These are phyloP conservation scores for Tricholoma sp. DNA, from an alignment of 768 basidiomycete genomes.

Conservation along the genomic window DNA sequence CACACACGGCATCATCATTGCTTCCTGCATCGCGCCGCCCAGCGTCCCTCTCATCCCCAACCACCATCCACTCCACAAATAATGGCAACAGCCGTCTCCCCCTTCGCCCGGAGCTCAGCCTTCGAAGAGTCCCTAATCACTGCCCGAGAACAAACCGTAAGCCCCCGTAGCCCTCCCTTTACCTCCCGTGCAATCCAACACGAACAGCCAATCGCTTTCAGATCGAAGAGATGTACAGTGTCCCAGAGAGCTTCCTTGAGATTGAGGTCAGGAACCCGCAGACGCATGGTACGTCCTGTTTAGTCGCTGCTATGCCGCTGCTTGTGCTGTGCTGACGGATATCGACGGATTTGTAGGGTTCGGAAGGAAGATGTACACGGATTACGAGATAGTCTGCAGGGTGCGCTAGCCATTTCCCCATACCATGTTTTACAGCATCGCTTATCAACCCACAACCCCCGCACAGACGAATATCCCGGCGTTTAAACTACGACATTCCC, in stretches of 20 bases:
- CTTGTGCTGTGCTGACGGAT: not conserved
- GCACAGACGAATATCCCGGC: slow-evolving; percentile 95
- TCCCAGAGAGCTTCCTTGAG: slow-evolving; percentile 95
- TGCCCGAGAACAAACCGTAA: slow-evolving; percentile 56
- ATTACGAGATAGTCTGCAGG: slow-evolving; percentile 98
- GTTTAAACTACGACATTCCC: slow-evolving; percentile 92
- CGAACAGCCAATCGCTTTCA: slow-evolving; percentile 28
- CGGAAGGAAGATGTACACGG: slow-evolving; percentile 98
- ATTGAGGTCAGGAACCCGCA: slow-evolving; percentile 97
- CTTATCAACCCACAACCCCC: too few species aligned
- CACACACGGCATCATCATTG: not conserved
- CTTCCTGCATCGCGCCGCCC: not conserved
- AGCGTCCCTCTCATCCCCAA: not conserved
- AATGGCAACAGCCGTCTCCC: slow-evolving; percentile 40
- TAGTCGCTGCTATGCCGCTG: not conserved
- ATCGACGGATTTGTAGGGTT: slow-evolving; percentile 51
- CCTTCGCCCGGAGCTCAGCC: slow-evolving; percentile 56
- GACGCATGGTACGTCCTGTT: slow-evolving; percentile 72
- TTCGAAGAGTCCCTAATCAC: slow-evolving; percentile 49
- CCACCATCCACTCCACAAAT: slow-evolving; percentile 6
- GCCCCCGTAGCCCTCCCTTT: slow-evolving; percentile 14
- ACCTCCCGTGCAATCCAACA: slow-evolving; percentile 18
- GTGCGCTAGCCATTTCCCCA: slow-evolving; percentile 32
- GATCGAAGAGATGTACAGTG: slow-evolving; percentile 98
- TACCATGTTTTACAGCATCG: too few species aligned